Evolutionary conservation across 306 rosid genomes (phyloP), one percentile per base, ranked within the genome.

Genomic region (Cucurbita moschata): DNA sequence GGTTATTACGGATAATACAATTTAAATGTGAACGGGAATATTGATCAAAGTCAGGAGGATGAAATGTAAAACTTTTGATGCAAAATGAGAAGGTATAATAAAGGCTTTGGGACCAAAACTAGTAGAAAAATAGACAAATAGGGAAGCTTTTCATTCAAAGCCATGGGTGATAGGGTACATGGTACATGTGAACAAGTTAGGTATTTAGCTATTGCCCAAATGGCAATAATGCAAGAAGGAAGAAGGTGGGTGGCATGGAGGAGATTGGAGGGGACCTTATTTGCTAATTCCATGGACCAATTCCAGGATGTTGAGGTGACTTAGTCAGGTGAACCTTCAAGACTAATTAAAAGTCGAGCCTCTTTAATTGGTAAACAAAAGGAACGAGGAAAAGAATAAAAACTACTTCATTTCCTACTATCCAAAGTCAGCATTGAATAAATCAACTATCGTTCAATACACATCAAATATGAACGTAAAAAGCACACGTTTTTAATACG

Each of bases 171-270:
- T 50, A 69, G 58, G 74, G 74, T 69, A 30, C 74, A 69, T 49
- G 74, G 74, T 69, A 49, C 74, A 69, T 69, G 74, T 69, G 74
- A 70, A 70, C 42, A 70, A 35, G 74, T 70, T 70, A 70, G 47
- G 74, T 70, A 52, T 69, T 69, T 68, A 13, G 74, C 30, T 23
- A 69, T 13, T 47, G 7, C 74, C 74, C 74, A 47, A 47, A 46
- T 69, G 74, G 74, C 74, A 70, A 70, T 70, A 70, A 70, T 70
- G 74, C 60, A 50, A 51, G 8, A 46, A 68, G 73, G 71, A 70
- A 51, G 74, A 70, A 30, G 74, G 74, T 49, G 59, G 74, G 74
- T 51, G 74, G 74, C 74, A 70, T 18, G 54, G 72, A 66, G 72
- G 72, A 66, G 72, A 66, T 44, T 49, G 74, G 60, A 70, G 60